Conservation (phyloP, 371 early-diverging fungal genomes). For the Syncephalastrum monosporum region DNA sequence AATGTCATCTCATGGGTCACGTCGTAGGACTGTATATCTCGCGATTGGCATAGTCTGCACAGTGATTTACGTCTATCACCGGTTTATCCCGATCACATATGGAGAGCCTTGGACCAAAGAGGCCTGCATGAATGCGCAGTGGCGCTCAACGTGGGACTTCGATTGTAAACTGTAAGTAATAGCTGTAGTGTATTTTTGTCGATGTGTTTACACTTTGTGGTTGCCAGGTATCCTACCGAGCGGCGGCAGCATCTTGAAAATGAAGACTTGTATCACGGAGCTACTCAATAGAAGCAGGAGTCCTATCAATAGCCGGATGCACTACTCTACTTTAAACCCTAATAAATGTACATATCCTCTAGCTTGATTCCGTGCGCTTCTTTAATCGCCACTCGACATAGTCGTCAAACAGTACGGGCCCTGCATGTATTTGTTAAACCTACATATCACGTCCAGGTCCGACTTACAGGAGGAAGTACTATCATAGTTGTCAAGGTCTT, state of each 20-base stretch:
- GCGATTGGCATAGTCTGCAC: constrained; percentile 49
- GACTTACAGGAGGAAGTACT: constrained; percentile 39
- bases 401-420: constrained; percentile 47
- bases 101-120: constrained; percentile 76
- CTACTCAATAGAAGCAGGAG: too few relatives aligned
- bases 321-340: too few relatives aligned
- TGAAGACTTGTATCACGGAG: too few relatives aligned
- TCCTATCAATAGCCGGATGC: too few relatives aligned
- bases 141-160: constrained; percentile 79
- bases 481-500: constrained; percentile 32
- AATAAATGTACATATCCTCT: too few relatives aligned
- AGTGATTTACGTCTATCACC: constrained; percentile 55
- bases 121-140: constrained; percentile 71
- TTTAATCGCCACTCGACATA: constrained; percentile 36
- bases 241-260: too few relatives aligned
- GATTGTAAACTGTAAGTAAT: constrained; percentile 39
- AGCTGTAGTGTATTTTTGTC: too few relatives aligned
- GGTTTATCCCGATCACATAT: constrained; percentile 85
- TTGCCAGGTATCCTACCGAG: too few relatives aligned
- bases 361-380: not conserved
- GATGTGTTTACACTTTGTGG: too few relatives aligned
- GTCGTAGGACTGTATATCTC: constrained; percentile 39
- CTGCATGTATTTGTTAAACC: constrained; percentile 12
- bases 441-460: not conserved
- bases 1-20: constrained; percentile 58